These are phyloP conservation scores for Xylaria digitata DNA, from an alignment of 2,329 filamentous ascomycete species.

Conservation along the genomic window DNA sequence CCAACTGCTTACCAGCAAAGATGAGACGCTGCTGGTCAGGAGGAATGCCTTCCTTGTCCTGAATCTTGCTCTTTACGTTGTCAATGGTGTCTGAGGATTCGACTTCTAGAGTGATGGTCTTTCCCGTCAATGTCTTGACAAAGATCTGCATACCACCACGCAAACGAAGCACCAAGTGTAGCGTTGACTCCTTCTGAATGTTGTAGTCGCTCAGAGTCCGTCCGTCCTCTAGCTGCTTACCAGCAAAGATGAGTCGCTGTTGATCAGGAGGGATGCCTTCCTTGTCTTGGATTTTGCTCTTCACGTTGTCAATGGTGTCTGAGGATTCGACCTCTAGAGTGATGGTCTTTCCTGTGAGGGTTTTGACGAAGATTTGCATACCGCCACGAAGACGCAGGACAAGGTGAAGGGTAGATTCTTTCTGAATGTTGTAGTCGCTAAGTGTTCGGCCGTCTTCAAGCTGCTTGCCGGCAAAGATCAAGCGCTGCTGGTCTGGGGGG, in stretches of 20 bases:
- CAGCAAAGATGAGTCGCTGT: slow-evolving; percentile 92
- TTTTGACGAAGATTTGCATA: slow-evolving; percentile 92
- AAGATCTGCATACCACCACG: slow-evolving; percentile 85
- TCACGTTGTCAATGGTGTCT: slow-evolving; percentile 95
- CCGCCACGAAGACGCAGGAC: slow-evolving; percentile 90
- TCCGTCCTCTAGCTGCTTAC: slow-evolving; percentile 93
- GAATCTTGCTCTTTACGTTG: slow-evolving; percentile 77
- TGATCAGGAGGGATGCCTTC: slow-evolving; percentile 95
- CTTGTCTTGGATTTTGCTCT: slow-evolving; percentile 93
- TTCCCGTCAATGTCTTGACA: slow-evolving; percentile 76
- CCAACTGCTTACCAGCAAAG: slow-evolving; percentile 77
- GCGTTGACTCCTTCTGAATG: slow-evolving; percentile 90
- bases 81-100: slow-evolving; percentile 77
- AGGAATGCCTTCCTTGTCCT: slow-evolving; percentile 78
- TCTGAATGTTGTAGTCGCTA: slow-evolving; percentile 95
- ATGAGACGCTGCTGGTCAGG: slow-evolving; percentile 78
- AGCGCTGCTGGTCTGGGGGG: slow-evolving; percentile 92
- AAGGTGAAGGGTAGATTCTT: slow-evolving; percentile 86
- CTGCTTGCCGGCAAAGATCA: slow-evolving; percentile 97
- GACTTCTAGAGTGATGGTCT: slow-evolving; percentile 76
- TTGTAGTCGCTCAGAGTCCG: slow-evolving; percentile 95
- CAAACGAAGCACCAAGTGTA: slow-evolving; percentile 83
- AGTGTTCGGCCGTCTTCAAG: slow-evolving; percentile 93
- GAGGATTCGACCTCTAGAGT: slow-evolving; percentile 90
- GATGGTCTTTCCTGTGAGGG: slow-evolving; percentile 91